These are phyloP conservation scores for Penicillium salamii DNA, from an alignment of 495 filamentous ascomycete species.

Conservation along the genomic window DNA sequence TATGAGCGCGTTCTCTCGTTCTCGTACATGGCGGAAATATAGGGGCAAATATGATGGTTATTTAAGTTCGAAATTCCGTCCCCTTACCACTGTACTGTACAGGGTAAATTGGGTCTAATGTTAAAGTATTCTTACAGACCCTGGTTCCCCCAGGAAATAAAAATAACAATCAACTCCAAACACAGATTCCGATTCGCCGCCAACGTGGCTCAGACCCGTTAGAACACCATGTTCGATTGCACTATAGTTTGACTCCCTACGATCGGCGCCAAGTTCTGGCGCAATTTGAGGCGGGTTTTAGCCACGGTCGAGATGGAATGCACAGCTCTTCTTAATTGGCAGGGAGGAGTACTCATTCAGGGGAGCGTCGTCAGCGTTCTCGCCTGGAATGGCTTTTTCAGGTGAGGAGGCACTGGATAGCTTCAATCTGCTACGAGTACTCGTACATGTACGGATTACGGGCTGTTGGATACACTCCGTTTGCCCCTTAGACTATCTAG, in stretches of 20 bases:
- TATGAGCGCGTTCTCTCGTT: background rate
- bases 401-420: background rate
- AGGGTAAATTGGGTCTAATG: too few relatives aligned
- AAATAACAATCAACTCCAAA: background rate
- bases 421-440: background rate
- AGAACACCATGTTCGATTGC: background rate
- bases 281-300: constrained; percentile 2
- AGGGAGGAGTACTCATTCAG: background rate
- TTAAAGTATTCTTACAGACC: too few relatives aligned
- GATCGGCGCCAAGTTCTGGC: constrained; percentile 5
- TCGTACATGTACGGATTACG: too few relatives aligned
- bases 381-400: background rate
- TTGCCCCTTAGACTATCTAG: background rate
- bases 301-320: constrained; percentile 1
- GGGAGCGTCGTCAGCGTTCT: constrained; percentile 5
- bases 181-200: background rate
- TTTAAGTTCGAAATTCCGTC: background rate
- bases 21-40: background rate
- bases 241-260: too few relatives aligned
- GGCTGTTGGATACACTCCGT: background rate
- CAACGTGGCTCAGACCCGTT: background rate
- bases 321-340: background rate
- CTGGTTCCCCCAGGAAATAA: background rate
- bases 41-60: background rate
- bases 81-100: background rate